A percentile compares a stretch with the other conserved stretches of the same genome.
Conservation (phyloP, 2,329 filamentous ascomycete genomes). For the Pleochaeta shiraiana region DNA sequence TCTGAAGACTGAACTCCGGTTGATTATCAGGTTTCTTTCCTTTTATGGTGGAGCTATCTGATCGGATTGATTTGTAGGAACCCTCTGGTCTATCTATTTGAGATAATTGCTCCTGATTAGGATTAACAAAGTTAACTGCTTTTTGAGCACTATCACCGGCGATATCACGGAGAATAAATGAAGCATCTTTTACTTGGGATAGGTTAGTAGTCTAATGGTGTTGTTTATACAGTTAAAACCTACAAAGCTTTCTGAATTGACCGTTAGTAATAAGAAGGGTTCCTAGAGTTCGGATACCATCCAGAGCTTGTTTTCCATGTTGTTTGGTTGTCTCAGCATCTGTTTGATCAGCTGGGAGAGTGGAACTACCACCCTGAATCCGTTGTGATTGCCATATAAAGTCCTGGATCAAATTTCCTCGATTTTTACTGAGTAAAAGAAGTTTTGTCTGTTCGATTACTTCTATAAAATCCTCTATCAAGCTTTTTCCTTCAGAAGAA, state of each 20-base stretch:
- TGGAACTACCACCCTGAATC: conserved; percentile 40
- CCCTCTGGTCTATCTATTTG: conserved; percentile 50
- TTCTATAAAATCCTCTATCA: conserved; percentile 55
- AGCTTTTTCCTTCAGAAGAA: conserved; percentile 57
- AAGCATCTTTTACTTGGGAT: conserved; percentile 46
- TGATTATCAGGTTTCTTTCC: conserved; percentile 23
- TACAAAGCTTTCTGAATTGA: conserved; percentile 28
- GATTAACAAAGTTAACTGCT: conserved; percentile 52
- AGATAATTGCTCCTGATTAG: conserved; percentile 50
- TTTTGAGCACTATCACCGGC: conserved; percentile 73
- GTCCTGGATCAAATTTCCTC: conserved; percentile 84
- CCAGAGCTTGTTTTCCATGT: conserved; percentile 62
- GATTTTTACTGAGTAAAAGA: conserved; percentile 78
- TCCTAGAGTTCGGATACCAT: conserved; percentile 73
- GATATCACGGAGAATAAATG: conserved; percentile 68
- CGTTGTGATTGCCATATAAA: conserved; percentile 89
- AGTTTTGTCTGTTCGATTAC: conserved; percentile 72
- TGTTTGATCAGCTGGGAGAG: conserved; percentile 41
- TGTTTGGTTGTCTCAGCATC: conserved; percentile 58
- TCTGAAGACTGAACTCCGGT: conserved; percentile 29
- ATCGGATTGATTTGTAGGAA: conserved; percentile 31
- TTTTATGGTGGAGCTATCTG: conserved; percentile 25
- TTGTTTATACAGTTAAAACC: conserved; percentile 2
- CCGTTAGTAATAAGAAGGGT: conserved; percentile 86
- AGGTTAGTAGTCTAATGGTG: neutral